Percentiles rank a stretch among this genome's conserved stretches.
These are phyloP conservation scores for Phlegmacium glaucopus DNA, from an alignment of 768 basidiomycete species.

Conservation along the genomic window DNA sequence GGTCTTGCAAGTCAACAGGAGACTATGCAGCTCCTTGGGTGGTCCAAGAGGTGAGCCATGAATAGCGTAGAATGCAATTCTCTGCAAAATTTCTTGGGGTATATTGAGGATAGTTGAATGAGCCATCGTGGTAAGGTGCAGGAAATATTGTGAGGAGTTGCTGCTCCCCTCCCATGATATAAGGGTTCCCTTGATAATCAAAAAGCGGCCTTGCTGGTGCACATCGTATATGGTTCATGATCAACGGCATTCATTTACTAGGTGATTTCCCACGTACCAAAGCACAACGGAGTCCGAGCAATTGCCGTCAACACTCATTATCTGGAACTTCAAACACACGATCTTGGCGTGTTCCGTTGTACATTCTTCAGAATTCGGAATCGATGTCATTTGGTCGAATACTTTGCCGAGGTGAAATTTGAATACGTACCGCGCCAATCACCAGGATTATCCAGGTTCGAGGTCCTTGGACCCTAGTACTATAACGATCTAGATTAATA, in stretches of 20 bases:
- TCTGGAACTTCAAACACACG: constrained; percentile 8
- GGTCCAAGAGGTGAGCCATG: constrained; percentile 27
- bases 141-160: background rate
- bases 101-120: constrained; percentile 22
- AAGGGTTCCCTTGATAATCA: constrained; percentile 6
- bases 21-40: constrained; percentile 26
- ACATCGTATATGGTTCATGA: constrained; percentile 3
- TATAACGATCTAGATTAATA: too few relatives aligned
- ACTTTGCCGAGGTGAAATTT: constrained; percentile 10
- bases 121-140: constrained; percentile 27
- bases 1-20: constrained; percentile 31
- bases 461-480: constrained; percentile 1
- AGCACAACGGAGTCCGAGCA: constrained; percentile 7
- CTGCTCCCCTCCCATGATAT: background rate
- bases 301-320: constrained; percentile 11
- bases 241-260: constrained; percentile 21
- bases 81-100: constrained; percentile 32
- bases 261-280: constrained; percentile 14
- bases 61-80: constrained; percentile 30
- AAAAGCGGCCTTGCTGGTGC: constrained; percentile 11
- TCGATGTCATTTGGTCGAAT: constrained; percentile 1
- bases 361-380: background rate
- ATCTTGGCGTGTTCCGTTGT: constrained; percentile 3
- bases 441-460: constrained; percentile 4
- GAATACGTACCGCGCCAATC: constrained; percentile 13